Base-by-base conservation (phyloP, 2,329 filamentous ascomycete species). In the Fusarium pilosicola region DNA sequence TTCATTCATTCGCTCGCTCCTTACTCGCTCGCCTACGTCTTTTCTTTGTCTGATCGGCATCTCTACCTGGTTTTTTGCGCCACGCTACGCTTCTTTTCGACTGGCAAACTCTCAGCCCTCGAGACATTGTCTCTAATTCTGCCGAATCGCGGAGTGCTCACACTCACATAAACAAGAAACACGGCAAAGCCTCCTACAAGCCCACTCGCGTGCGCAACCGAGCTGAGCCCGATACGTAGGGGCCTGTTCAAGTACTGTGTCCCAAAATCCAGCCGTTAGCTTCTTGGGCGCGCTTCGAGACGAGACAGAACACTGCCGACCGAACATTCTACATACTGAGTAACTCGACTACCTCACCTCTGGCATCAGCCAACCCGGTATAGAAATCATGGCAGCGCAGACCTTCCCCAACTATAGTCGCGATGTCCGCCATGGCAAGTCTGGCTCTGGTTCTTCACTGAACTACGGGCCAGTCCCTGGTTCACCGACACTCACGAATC, bases 401-500 rank as follows among this genome's bases (percentile, higher is more conserved):
- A 67, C 78, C 52, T 63, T 76, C 52, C 65, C 74, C 56, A 64
- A 71, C 60, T 76, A 74, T 61, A 75, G 74, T 74, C 77, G 74
- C 67, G 75, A 81, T 64, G 68, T 74, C 71, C 75, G 77, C 65
- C 79, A 80, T 59, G 77, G 80, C 55, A 73, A 73, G 45, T 73
- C 73, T 26, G 63, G 77, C 73, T 63, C 74, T 57, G 63, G 76
- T 70, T 63, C 71, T 49, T 77, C 77, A 41, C 69, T 81, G 71
- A 79, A 82, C 41, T 86, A 88, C 75, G 82, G 85, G 24, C 80
- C 86, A 49, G 83, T 86, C 65, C 91, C 93, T 73, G 90, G 90
- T 18, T 97, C 94, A 68, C 95, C 95, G 52, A 97, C 95, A 6
- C 86, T 98, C 78, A 97, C 94, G 63, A 97, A 97, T 82, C 94